These are phyloP conservation scores for Prosopis cineraria DNA, from an alignment of 306 rosid species.

Conservation along the genomic window DNA sequence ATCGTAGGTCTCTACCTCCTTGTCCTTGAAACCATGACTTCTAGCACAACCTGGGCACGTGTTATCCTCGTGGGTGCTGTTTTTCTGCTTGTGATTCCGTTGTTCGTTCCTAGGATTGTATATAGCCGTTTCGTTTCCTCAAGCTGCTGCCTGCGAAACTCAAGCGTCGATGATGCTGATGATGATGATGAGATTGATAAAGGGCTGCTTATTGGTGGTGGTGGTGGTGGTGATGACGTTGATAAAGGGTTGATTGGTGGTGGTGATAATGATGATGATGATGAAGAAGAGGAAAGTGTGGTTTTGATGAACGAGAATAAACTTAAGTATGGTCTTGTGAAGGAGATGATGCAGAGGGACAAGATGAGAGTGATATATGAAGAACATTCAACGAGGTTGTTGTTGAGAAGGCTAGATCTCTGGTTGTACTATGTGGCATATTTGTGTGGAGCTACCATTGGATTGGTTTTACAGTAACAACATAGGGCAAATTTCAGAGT, in stretches of 20 bases:
- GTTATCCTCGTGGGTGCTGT: slow-evolving; percentile 58
- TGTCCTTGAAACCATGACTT: slow-evolving; percentile 48
- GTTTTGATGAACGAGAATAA: slow-evolving; percentile 11
- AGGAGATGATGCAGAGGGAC: slow-evolving; percentile 49
- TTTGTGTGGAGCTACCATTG: slow-evolving; percentile 81
- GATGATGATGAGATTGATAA: slow-evolving; percentile 11
- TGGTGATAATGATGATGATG: too few species aligned
- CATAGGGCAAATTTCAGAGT: slow-evolving; percentile 80
- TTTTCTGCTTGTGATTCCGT: slow-evolving; percentile 51
- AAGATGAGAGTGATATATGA: slow-evolving; percentile 53
- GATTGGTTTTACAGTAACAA: slow-evolving; percentile 85
- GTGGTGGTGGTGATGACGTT: slow-evolving; percentile 47
- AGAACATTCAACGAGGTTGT: slow-evolving; percentile 56
- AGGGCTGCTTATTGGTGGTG: too few species aligned
- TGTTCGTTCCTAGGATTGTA: slow-evolving; percentile 49
- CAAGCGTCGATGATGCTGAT: slow-evolving; percentile 12
- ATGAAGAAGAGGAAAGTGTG: neutral
- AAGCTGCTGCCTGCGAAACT: slow-evolving; percentile 10
- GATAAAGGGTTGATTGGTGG: slow-evolving; percentile 45
- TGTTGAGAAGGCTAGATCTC: slow-evolving; percentile 59
- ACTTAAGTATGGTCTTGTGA: slow-evolving; percentile 30
- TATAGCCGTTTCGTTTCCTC: slow-evolving; percentile 18
- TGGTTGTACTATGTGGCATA: slow-evolving; percentile 79
- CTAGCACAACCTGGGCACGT: slow-evolving; percentile 36
- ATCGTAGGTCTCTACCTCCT: slow-evolving; percentile 51